These are phyloP conservation scores for Amylostereum areolatum DNA, from an alignment of 1,284 basidiomycete species.

Conservation along the genomic window DNA sequence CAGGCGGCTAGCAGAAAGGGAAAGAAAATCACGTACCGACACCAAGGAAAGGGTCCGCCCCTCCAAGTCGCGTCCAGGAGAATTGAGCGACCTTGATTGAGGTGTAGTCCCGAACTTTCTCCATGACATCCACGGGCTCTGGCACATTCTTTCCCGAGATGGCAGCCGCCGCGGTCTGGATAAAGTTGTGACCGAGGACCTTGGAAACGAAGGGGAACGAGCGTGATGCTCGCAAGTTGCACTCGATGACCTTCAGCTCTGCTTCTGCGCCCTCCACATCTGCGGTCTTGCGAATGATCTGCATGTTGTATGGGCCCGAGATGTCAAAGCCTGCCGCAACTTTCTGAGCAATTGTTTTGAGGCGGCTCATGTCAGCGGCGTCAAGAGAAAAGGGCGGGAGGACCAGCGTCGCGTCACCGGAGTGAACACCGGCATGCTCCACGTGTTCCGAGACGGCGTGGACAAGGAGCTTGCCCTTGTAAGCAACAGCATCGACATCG, in stretches of 20 bases:
- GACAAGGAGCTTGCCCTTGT: slow-evolving; percentile 91
- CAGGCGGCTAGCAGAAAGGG: no score
- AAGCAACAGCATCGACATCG: slow-evolving; percentile 95
- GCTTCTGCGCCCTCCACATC: slow-evolving; percentile 50
- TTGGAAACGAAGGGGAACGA: slow-evolving; percentile 99
- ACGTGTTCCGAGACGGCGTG: slow-evolving; percentile 98
- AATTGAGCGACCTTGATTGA: slow-evolving; percentile 99
- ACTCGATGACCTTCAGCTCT: slow-evolving; percentile 96
- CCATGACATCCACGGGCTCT: slow-evolving; percentile 92
- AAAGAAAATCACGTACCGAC: slow-evolving; percentile 60
- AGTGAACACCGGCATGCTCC: slow-evolving; percentile 98
- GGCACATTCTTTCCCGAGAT: slow-evolving; percentile 91
- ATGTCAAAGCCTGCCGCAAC: slow-evolving; percentile 95
- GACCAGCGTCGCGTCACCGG: slow-evolving; percentile 96
- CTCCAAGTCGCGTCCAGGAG: slow-evolving; percentile 93
- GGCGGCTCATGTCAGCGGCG: slow-evolving; percentile 73
- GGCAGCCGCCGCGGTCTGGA: slow-evolving; percentile 90
- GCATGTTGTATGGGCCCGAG: slow-evolving; percentile 99
- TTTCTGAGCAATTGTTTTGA: slow-evolving; percentile 93
- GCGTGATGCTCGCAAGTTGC: slow-evolving; percentile 95
- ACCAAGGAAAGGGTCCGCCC: slow-evolving; percentile 95
- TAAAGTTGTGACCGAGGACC: slow-evolving; percentile 95
- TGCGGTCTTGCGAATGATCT: slow-evolving; percentile 87
- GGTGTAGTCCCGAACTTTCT: slow-evolving; percentile 84
- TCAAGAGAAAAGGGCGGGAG: slow-evolving; percentile 91